Percentiles rank a stretch among this genome's conserved stretches.
Evolutionary conservation across 2,329 filamentous ascomycete genomes (phyloP).

Genomic region (Alternaria tenuissima): DNA sequence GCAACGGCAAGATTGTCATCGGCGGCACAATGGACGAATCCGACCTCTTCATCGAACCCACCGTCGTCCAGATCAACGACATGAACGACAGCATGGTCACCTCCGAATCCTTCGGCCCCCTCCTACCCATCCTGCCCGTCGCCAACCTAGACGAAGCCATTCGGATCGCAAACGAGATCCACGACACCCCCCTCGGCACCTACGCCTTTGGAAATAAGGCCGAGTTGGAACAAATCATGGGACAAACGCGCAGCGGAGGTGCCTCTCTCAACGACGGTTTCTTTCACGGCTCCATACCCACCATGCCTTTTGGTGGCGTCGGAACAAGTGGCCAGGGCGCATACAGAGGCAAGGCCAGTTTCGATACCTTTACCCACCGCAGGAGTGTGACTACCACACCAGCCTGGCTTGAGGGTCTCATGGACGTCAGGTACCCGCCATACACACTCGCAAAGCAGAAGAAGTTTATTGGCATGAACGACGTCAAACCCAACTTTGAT

Average conservation of each 20-base stretch:
- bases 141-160: constrained; percentile 87
- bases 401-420: constrained; percentile 70
- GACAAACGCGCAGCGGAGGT: constrained; percentile 60
- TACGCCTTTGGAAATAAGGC: constrained; percentile 84
- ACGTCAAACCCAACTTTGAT: constrained; percentile 67
- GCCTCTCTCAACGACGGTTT: constrained; percentile 65
- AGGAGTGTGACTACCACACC: constrained; percentile 69
- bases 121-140: constrained; percentile 82
- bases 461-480: constrained; percentile 60
- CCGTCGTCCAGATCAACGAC: constrained; percentile 83
- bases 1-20: constrained; percentile 82
- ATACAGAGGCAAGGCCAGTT: constrained; percentile 79
- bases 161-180: constrained; percentile 77
- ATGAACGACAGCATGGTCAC: constrained; percentile 78
- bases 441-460: constrained; percentile 64
- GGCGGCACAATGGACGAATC: constrained; percentile 84
- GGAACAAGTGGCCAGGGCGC: constrained; percentile 78
- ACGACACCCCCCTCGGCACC: constrained; percentile 82
- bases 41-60: constrained; percentile 87
- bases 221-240: constrained; percentile 73
- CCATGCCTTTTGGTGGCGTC: constrained; percentile 82
- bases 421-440: constrained; percentile 73
- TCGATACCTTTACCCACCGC: constrained; percentile 72
- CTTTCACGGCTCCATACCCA: constrained; percentile 75
- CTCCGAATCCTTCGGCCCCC: constrained; percentile 92